Conservation (phyloP, 805 yeast genomes). For the Nakazawaea ambrosiae region DNA sequence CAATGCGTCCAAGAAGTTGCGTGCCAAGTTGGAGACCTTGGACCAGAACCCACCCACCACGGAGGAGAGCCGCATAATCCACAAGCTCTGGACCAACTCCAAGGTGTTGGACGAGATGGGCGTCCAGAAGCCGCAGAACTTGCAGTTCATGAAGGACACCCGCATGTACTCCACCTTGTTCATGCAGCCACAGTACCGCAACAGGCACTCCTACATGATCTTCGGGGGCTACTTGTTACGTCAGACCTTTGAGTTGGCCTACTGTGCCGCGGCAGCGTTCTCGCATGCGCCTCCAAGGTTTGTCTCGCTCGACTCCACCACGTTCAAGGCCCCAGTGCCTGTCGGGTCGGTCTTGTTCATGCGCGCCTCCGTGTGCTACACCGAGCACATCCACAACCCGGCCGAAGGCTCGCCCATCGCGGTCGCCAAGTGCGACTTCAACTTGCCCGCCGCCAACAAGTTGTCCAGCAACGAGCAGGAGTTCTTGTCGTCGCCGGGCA, state of each 20-base stretch:
- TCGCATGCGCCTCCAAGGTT: slow-evolving; percentile 82
- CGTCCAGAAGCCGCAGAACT: slow-evolving; percentile 37
- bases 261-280: slow-evolving; percentile 87
- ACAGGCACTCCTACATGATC: slow-evolving; percentile 89
- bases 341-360: slow-evolving; percentile 85
- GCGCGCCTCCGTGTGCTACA: slow-evolving; percentile 78
- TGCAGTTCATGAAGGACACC: slow-evolving; percentile 67
- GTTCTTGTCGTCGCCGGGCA: slow-evolving; percentile 70
- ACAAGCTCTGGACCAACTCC: slow-evolving; percentile 63
- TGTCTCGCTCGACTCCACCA: slow-evolving; percentile 83
- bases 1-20: slow-evolving; percentile 77
- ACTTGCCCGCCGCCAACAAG: slow-evolving; percentile 50
- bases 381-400: slow-evolving; percentile 62
- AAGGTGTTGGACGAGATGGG: slow-evolving; percentile 25
- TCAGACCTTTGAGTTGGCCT: slow-evolving; percentile 90
- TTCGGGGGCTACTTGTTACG: slow-evolving; percentile 93
- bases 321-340: slow-evolving; percentile 92
- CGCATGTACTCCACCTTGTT: slow-evolving; percentile 66
- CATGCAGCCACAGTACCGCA: slow-evolving; percentile 96
- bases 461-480: slow-evolving; percentile 45
- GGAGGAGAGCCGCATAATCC: slow-evolving; percentile 68
- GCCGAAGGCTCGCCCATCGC: slow-evolving; percentile 15
- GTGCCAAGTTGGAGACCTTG: slow-evolving; percentile 58
- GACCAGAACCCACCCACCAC: slow-evolving; percentile 68
- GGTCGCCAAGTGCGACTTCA: slow-evolving; percentile 29